These are phyloP conservation scores for Pythium coloratum DNA, from an alignment of 352 stramenopile species.

Conservation along the genomic window DNA sequence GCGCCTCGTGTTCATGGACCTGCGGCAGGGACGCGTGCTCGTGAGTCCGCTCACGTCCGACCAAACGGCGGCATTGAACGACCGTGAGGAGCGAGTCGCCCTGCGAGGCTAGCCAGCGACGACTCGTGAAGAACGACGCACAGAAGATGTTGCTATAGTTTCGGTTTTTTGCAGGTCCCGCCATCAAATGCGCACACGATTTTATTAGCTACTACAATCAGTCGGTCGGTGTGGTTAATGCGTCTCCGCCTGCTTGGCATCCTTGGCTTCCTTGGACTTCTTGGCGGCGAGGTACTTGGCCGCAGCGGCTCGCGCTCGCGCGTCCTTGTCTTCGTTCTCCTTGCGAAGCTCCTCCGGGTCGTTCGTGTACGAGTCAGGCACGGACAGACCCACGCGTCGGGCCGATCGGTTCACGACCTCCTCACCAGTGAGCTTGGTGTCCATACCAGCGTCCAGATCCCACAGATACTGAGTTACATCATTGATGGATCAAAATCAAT, in stretches of 20 bases:
- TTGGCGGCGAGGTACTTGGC: constrained; percentile 64
- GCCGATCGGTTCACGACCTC: constrained; percentile 81
- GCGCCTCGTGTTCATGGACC: constrained; percentile 72
- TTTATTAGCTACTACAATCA: constrained; percentile 22
- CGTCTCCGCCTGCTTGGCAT: constrained; percentile 9
- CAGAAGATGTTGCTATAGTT: constrained; percentile 9
- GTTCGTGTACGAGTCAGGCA: constrained; percentile 74
- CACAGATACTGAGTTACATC: constrained; percentile 52
- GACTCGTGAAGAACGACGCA: constrained; percentile 31
- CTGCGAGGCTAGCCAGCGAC: not conserved
- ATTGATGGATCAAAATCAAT: not conserved
- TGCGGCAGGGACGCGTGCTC: constrained; percentile 61
- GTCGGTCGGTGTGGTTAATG: not conserved
- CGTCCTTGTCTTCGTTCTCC: constrained; percentile 28
- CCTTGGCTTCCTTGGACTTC: constrained; percentile 38
- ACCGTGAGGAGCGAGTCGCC: constrained; percentile 29
- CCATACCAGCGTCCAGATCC: constrained; percentile 67
- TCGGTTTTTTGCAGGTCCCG: not conserved
- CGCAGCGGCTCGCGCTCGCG: constrained; percentile 37
- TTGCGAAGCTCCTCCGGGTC: constrained; percentile 40
- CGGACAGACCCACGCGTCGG: constrained; percentile 67
- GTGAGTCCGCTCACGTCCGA: constrained; percentile 59
- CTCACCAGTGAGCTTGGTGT: constrained; percentile 63
- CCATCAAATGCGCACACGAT: constrained; percentile 22
- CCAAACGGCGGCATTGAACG: constrained; percentile 45